Percentiles rank a stretch among this genome's conserved stretches.
phyloP scores from a whole-genome alignment of 2,329 filamentous ascomycete species.

The Mycogone perniciosa region DNA sequence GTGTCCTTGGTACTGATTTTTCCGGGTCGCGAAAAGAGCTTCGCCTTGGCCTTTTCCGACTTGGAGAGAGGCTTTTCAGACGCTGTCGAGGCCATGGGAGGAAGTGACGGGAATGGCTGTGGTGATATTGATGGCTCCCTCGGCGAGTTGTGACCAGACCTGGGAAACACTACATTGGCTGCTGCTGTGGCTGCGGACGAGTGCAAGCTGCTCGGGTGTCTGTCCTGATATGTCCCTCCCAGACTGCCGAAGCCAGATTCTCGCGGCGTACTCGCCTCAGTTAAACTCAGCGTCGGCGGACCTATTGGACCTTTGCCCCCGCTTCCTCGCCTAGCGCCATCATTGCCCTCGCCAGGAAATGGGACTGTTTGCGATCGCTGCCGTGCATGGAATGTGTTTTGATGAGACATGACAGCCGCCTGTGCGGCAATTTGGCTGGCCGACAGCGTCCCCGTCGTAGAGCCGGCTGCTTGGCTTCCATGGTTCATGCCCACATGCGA shows the following conservation, averaged over 20 bases:
- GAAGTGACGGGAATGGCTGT: slow-evolving; percentile 32
- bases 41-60: slow-evolving; percentile 69
- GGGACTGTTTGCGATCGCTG: slow-evolving; percentile 72
- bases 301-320: slow-evolving; percentile 47
- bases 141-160: slow-evolving; percentile 52
- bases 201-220: slow-evolving; percentile 45
- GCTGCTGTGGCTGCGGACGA: slow-evolving; percentile 58
- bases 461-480: slow-evolving; percentile 34
- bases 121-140: slow-evolving; percentile 31
- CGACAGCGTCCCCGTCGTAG: slow-evolving; percentile 34
- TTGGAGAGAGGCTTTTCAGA: slow-evolving; percentile 51
- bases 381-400: slow-evolving; percentile 45
- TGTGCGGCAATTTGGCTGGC: slow-evolving; percentile 79
- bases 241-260: slow-evolving; percentile 47
- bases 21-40: slow-evolving; percentile 72
- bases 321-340: slow-evolving; percentile 36
- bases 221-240: slow-evolving; percentile 53
- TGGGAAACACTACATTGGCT: slow-evolving; percentile 67
- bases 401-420: slow-evolving; percentile 64
- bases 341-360: slow-evolving; percentile 39
- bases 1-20: slow-evolving; percentile 66
- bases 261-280: slow-evolving; percentile 56
- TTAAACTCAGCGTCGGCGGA: slow-evolving; percentile 57
- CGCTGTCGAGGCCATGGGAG: slow-evolving; percentile 26
- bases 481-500: slow-evolving; percentile 43